Evolutionary conservation across 2,329 filamentous ascomycete species (phyloP).

Genomic region (Arachnomyces sp.): DNA sequence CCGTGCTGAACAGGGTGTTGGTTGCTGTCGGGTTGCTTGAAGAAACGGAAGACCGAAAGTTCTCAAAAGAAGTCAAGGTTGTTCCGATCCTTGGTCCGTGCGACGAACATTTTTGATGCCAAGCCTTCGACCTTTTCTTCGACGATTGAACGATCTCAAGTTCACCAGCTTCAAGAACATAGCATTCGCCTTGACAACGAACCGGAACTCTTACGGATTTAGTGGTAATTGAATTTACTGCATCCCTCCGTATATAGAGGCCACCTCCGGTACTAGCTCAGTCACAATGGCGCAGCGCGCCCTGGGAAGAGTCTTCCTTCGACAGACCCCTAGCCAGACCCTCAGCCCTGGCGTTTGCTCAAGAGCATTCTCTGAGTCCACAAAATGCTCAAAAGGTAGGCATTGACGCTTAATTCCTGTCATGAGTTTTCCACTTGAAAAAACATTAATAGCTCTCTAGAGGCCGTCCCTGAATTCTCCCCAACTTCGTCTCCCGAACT

Average conservation of each 20-base stretch:
- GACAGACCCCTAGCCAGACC: conserved; percentile 28
- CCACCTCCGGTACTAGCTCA: background rate
- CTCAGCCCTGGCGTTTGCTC: conserved; percentile 11
- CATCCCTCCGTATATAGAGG: no score
- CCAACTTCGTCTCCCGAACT: conserved; percentile 34
- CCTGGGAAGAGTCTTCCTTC: conserved; percentile 32
- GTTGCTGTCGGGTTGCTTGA: conserved; percentile 11
- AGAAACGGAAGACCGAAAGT: conserved; percentile 19
- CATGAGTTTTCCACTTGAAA: conserved; percentile 5
- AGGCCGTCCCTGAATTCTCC: conserved; percentile 33
- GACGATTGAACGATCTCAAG: background rate
- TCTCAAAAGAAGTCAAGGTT: background rate
- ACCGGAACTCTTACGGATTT: no score
- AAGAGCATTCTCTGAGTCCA: conserved; percentile 24
- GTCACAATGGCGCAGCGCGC: conserved; percentile 32
- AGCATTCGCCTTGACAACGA: no score
- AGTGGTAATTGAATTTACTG: no score
- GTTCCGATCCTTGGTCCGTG: conserved; percentile 10
- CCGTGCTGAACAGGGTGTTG: conserved; percentile 9
- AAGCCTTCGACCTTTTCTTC: background rate
- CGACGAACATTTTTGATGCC: conserved; percentile 3
- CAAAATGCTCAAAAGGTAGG: conserved; percentile 27
- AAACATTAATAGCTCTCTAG: background rate
- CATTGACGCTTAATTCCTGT: conserved; percentile 1
- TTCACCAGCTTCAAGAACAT: background rate